A percentile compares a stretch with the other conserved stretches of the same genome.
These are phyloP conservation scores for Salvia rosmarinus DNA, from an alignment of 257 asterid genomes.

Conservation along the genomic window DNA sequence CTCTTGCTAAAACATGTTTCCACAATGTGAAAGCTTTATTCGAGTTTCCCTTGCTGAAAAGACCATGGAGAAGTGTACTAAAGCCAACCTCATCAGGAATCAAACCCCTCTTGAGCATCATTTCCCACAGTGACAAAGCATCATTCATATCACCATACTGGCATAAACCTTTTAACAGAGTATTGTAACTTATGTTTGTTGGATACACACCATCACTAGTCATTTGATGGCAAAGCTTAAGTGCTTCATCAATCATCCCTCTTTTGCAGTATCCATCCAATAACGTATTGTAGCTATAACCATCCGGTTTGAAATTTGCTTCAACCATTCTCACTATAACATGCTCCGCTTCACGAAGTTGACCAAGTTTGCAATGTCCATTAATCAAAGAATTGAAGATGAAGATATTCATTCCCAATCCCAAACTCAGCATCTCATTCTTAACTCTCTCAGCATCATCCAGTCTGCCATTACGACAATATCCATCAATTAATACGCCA, in stretches of 20 bases:
- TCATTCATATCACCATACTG: slow-evolving; percentile 56
- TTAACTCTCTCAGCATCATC: slow-evolving; percentile 68
- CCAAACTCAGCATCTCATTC: slow-evolving; percentile 72
- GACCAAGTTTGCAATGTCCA: slow-evolving; percentile 78
- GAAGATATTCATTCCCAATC: slow-evolving; percentile 63
- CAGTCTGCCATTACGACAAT: slow-evolving; percentile 76
- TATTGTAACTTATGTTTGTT: slow-evolving; percentile 70
- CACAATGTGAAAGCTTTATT: slow-evolving; percentile 62
- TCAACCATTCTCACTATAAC: slow-evolving; percentile 52
- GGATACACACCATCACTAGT: slow-evolving; percentile 58
- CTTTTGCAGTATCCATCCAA: slow-evolving; percentile 75
- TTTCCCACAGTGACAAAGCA: slow-evolving; percentile 76
- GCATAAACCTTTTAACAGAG: slow-evolving; percentile 77
- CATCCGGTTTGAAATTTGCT: slow-evolving; percentile 69
- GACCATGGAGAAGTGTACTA: slow-evolving; percentile 67
- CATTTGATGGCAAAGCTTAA: slow-evolving; percentile 71
- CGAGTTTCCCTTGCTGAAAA: slow-evolving; percentile 53
- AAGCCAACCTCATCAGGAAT: slow-evolving; percentile 72
- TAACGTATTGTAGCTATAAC: slow-evolving; percentile 72
- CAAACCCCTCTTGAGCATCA: slow-evolving; percentile 75
- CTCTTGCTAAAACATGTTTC: slow-evolving; percentile 76
- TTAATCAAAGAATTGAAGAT: slow-evolving; percentile 74
- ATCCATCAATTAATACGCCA: slow-evolving; percentile 79
- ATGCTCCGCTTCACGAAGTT: slow-evolving; percentile 57
- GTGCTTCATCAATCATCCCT: slow-evolving; percentile 64